These are phyloP conservation scores for Monosporozyma unispora DNA, from an alignment of 805 yeast genomes.

Conservation along the genomic window DNA sequence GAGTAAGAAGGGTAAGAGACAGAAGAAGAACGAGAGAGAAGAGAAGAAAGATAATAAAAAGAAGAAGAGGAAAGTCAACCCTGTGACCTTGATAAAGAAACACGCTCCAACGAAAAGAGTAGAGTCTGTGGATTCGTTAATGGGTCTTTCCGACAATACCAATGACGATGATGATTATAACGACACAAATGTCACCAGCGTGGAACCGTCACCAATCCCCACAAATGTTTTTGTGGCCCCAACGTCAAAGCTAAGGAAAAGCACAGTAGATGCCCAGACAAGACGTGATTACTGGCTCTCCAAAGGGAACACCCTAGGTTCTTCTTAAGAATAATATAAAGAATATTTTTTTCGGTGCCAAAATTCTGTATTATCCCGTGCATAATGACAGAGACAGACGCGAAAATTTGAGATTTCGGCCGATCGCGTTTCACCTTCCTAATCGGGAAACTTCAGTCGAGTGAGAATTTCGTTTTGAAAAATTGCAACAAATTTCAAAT, in stretches of 20 bases:
- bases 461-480: neutral
- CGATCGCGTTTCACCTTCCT: neutral
- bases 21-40: neutral
- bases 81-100: slow-evolving; percentile 11
- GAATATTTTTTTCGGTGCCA: neutral
- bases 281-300: slow-evolving; percentile 29
- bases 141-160: slow-evolving; percentile 18
- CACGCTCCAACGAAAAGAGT: neutral
- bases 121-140: slow-evolving; percentile 11
- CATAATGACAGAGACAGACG: neutral
- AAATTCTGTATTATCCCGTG: neutral
- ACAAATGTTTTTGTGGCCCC: neutral
- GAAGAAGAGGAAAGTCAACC: neutral
- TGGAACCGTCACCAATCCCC: neutral
- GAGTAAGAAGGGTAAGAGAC: slow-evolving; percentile 8
- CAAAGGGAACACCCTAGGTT: slow-evolving; percentile 22
- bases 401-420: neutral
- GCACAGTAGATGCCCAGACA: slow-evolving; percentile 27
- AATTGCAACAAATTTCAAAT: neutral
- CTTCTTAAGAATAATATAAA: neutral
- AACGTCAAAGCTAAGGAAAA: slow-evolving; percentile 8
- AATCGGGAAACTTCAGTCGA: neutral
- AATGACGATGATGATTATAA: neutral
- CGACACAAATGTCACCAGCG: slow-evolving; percentile 1
- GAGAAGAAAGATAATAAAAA: slow-evolving; percentile 1